These are phyloP conservation scores for Amanita thiersii DNA, from an alignment of 768 basidiomycete genomes.

Conservation along the genomic window DNA sequence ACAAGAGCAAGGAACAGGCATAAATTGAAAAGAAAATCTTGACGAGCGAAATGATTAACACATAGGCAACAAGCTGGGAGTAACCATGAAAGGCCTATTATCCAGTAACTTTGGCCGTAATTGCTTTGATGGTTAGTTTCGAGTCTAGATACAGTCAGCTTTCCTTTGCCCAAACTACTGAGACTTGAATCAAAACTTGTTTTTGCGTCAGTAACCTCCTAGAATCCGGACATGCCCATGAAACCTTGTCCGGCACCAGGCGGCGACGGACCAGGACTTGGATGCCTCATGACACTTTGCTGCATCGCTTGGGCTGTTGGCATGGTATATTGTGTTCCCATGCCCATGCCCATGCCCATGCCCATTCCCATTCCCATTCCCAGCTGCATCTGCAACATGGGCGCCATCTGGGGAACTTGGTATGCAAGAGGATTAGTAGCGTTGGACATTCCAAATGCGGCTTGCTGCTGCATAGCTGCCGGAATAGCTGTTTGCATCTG, in stretches of 20 bases:
- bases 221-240: conserved; percentile 11
- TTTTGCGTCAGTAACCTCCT: not conserved
- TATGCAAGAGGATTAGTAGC: conserved; percentile 45
- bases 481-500: conserved; percentile 24
- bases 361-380: conserved; percentile 39
- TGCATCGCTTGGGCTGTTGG: conserved; percentile 71
- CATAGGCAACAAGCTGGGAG: not conserved
- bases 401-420: conserved; percentile 49
- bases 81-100: conserved; percentile 4
- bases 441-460: conserved; percentile 38
- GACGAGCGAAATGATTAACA: not conserved
- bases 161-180: not conserved
- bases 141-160: not conserved
- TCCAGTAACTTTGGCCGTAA: conserved; percentile 2
- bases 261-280: conserved; percentile 53
- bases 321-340: conserved; percentile 43
- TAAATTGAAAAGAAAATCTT: not conserved
- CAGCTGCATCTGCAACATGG: conserved; percentile 59
- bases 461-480: conserved; percentile 24
- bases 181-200: not conserved
- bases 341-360: conserved; percentile 43
- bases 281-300: conserved; percentile 78
- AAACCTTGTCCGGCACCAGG: conserved; percentile 20
- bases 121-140: not conserved
- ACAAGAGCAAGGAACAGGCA: not conserved